Base-by-base conservation (phyloP, 1,284 basidiomycete genomes). In the Erythrobasidium hasegawianum region DNA sequence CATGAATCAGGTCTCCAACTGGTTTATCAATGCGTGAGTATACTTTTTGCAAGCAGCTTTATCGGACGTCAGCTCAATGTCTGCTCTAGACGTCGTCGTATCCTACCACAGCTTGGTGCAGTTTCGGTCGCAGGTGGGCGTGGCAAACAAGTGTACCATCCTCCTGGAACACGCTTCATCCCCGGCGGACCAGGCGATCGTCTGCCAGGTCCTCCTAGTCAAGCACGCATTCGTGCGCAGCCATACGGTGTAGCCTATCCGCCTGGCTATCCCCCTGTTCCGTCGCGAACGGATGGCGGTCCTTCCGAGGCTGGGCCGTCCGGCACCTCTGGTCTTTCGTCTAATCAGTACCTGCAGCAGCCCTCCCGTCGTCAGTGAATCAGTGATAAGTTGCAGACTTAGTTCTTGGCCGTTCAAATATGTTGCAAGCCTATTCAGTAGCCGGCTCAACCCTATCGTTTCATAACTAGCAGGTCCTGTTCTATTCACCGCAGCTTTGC, bases 1-100 rank as follows among this genome's bases (percentile, higher is more conserved):
- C 20, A 65, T 65, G 62, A 65, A 58, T 18, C 62, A 65, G 29
- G 62, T 65, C 16, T 65, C 62, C 4, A 65, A 65, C 33, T 65
- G 62, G 62, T 65, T 65, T 47, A 65, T 65, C 47, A 65, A 65
- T 41, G 62, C 62, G 61, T 64, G 22, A 57, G 61, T 57, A n/a
- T n/a, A n/a, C n/a, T n/a, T n/a, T n/a, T n/a, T n/a, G n/a, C n/a
- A n/a, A n/a, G n/a, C n/a, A n/a, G n/a, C n/a, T n/a, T n/a, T n/a
- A n/a, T n/a, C n/a, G n/a, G n/a, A n/a, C n/a, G n/a, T 13, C 8
- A 18, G 47, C 16, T 13, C 24, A n/a, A 18, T 18, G 9, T 49
- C 7, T 16, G n/a, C 11, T 45, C 16, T 27, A 64, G 61, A 3
- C 62, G 62, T 8, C 55, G 62, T 22, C 55, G 62, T 4, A 65